phyloP scores from a whole-genome alignment of 2,329 filamentous ascomycete species.

The Mollisiaceae sp. region DNA sequence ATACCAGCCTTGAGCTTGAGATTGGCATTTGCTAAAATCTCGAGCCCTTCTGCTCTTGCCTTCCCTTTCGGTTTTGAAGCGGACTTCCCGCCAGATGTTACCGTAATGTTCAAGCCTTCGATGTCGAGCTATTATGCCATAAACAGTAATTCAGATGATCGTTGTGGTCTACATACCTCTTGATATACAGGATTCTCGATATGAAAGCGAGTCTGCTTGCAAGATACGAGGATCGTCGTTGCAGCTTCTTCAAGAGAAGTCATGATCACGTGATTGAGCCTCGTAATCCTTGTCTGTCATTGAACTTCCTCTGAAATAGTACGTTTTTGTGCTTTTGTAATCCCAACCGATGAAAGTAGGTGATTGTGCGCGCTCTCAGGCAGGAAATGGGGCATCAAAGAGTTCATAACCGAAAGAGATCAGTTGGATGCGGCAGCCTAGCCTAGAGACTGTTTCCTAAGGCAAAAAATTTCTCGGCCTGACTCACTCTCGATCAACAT shows the following conservation, averaged over 20 bases:
- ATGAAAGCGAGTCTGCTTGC: constrained; percentile 43
- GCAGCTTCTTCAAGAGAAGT: constrained; percentile 26
- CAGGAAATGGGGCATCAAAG: background rate
- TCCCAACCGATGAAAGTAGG: background rate
- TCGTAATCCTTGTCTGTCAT: background rate
- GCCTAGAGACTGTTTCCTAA: background rate
- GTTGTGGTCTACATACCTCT: constrained; percentile 31
- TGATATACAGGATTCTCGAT: constrained; percentile 42
- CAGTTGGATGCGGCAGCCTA: background rate
- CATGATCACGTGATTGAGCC: background rate
- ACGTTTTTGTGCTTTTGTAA: background rate
- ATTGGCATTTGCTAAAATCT: constrained; percentile 73
- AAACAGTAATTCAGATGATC: background rate
- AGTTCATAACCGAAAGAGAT: background rate
- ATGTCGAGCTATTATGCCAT: constrained; percentile 62
- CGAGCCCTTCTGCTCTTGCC: constrained; percentile 55
- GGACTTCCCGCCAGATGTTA: constrained; percentile 52
- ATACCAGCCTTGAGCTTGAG: constrained; percentile 74
- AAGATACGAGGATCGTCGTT: constrained; percentile 39
- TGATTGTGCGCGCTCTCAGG: background rate
- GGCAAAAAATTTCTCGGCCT: constrained; percentile 2
- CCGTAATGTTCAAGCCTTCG: constrained; percentile 73
- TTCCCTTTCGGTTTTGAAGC: constrained; percentile 57
- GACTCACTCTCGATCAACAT: background rate
- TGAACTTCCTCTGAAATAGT: background rate